A percentile compares a stretch with the other conserved stretches of the same genome.
Conservation (phyloP, 2,329 filamentous ascomycete species). For the Coleophoma cylindrospora region DNA sequence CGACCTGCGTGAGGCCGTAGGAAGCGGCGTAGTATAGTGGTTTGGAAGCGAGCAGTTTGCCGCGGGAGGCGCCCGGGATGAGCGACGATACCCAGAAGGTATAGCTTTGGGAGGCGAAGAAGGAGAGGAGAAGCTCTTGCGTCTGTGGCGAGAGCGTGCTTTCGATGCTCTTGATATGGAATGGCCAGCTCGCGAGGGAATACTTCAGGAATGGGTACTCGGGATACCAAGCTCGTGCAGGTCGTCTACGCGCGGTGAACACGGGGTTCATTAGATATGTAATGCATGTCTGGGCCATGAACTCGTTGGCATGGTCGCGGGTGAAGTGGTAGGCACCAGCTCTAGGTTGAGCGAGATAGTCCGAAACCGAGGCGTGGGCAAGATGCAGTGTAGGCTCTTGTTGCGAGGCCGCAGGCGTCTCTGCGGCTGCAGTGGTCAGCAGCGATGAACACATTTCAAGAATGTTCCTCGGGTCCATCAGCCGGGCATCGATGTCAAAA, state of each 20-base stretch:
- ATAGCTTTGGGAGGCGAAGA: slow-evolving; percentile 10
- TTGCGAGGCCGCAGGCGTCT: background rate
- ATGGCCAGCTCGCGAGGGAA: no score
- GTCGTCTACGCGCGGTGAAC: no score
- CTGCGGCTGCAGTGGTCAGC: slow-evolving; percentile 1
- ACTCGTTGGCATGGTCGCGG: no score
- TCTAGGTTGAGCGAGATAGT: slow-evolving; percentile 12
- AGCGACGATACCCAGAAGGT: slow-evolving; percentile 14
- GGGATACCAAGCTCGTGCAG: no score
- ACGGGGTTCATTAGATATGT: no score
- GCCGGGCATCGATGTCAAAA: slow-evolving; percentile 28
- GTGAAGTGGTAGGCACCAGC: slow-evolving; percentile 10
- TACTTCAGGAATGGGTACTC: no score
- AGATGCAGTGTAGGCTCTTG: slow-evolving; percentile 2
- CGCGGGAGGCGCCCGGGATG: slow-evolving; percentile 4
- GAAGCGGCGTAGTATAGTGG: slow-evolving; percentile 19
- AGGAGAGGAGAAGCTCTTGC: no score
- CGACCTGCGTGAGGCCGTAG: slow-evolving; percentile 13
- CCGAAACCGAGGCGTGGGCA: slow-evolving; percentile 17
- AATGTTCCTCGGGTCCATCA: slow-evolving; percentile 27
- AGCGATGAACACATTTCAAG: slow-evolving; percentile 13
- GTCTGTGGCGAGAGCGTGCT: no score
- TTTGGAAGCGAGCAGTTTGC: slow-evolving; percentile 3
- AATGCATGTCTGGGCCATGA: no score
- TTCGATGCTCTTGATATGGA: no score